Conservation (phyloP, 192 early-diverging fungal species). For the Lobulomyces angularis region DNA sequence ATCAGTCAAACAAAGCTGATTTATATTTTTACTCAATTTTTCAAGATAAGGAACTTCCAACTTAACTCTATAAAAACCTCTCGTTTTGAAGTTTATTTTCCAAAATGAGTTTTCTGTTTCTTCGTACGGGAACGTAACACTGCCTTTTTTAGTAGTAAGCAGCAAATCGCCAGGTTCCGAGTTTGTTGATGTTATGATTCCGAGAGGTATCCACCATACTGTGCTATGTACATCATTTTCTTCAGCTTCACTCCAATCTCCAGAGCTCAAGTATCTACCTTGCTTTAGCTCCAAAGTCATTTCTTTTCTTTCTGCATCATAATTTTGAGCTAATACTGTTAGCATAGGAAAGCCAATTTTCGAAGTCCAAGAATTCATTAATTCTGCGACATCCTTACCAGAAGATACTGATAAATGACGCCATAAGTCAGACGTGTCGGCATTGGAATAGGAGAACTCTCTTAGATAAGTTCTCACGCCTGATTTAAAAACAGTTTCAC, state of each 20-base stretch:
- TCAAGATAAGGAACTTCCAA: no score
- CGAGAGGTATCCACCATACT: slow-evolving; percentile 77
- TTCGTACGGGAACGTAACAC: slow-evolving; percentile 35
- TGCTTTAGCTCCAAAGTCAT: slow-evolving; percentile 58
- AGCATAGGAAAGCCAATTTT: slow-evolving; percentile 79
- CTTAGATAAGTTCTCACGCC: slow-evolving; percentile 19
- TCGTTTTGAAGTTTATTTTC: slow-evolving; percentile 75
- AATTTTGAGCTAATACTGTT: slow-evolving; percentile 46
- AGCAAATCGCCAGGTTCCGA: background rate
- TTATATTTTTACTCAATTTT: slow-evolving; percentile 36
- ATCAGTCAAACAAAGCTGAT: slow-evolving; percentile 42
- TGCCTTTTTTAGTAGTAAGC: slow-evolving; percentile 11
- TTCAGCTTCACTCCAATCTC: slow-evolving; percentile 62
- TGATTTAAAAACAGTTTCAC: background rate
- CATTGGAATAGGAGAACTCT: slow-evolving; percentile 19
- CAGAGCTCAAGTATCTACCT: slow-evolving; percentile 70
- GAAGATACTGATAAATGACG: background rate
- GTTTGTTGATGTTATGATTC: slow-evolving; percentile 28
- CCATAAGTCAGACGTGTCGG: background rate
- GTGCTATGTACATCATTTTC: slow-evolving; percentile 41
- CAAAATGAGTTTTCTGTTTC: slow-evolving; percentile 35
- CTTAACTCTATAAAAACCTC: slow-evolving; percentile 77
- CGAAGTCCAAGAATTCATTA: slow-evolving; percentile 84
- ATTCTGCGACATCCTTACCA: slow-evolving; percentile 50
- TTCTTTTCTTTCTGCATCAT: slow-evolving; percentile 21